Conservation (phyloP, 805 yeast species). For the Ogataea thermomethanolica region DNA sequence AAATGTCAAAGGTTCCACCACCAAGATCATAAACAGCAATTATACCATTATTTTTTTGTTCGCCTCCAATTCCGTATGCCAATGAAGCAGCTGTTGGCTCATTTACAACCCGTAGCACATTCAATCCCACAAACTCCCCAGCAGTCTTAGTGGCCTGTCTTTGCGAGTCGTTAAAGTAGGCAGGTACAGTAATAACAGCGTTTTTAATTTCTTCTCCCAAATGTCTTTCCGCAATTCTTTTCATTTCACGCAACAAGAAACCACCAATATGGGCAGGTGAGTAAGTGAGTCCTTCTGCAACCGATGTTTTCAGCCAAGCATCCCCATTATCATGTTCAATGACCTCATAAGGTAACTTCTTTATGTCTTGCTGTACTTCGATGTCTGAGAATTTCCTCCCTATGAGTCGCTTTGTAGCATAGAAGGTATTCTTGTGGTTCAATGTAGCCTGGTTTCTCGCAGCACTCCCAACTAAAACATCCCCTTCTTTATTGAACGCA, state of each 20-base stretch:
- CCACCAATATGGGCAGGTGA: conserved; percentile 97
- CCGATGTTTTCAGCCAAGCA: conserved; percentile 85
- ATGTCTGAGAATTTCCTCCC: conserved; percentile 88
- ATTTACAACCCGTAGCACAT: conserved; percentile 79
- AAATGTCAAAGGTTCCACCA: conserved; percentile 97
- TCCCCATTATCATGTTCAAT: conserved; percentile 90
- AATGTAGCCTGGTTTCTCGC: conserved; percentile 96
- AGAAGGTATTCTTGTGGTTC: conserved; percentile 89
- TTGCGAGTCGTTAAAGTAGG: conserved; percentile 85
- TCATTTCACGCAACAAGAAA: conserved; percentile 87
- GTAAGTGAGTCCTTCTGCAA: conserved; percentile 67
- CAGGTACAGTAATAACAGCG: conserved; percentile 90
- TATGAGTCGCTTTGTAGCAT: conserved; percentile 91
- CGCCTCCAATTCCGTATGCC: conserved; percentile 79
- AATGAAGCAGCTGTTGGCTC: conserved; percentile 91
- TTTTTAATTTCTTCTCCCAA: conserved; percentile 75
- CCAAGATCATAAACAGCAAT: conserved; percentile 96
- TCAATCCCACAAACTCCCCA: conserved; percentile 90
- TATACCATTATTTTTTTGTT: conserved; percentile 52
- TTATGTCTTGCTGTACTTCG: conserved; percentile 88
- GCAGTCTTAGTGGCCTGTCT: conserved; percentile 93
- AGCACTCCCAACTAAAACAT: conserved; percentile 88
- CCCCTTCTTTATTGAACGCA: conserved; percentile 85
- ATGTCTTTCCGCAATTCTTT: conserved; percentile 86
- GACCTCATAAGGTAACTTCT: conserved; percentile 86